Evolutionary conservation across 2,329 filamentous ascomycete species (phyloP), one percentile per base, ranked within the genome.

Genomic region (Fusarium nurragi): DNA sequence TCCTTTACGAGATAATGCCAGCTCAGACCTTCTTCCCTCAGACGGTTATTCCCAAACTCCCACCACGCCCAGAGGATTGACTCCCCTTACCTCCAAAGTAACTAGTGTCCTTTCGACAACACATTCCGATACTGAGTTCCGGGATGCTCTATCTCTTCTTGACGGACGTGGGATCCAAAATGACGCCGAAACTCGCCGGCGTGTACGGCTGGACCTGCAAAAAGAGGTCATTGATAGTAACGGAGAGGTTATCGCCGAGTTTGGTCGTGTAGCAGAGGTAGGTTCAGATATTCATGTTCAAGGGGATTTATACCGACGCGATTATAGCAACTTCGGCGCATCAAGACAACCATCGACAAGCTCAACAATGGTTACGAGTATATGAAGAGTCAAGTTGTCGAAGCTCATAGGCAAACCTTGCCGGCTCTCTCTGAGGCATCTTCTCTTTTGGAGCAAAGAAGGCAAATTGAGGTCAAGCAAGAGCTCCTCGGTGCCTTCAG

Each of bases 161-260:
- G 94, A 97, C 77, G 80, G 86, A 46, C 86, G 91, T 32, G 84
- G 84, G 1, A 77, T 93, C 14, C 80, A 84, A 53, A 97, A 97
- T 74, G 92, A 88, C 13, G 84, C 91, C 11, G 91, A 94, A 67
- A 90, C 89, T 4, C 86, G 95, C 48, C 88, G 94, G 7, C 89
- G 92, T 57, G 79, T 98, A 16, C 88, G 94, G 16, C 78, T 97
- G 2, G 89, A 96, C 74, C 84, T 97, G 2, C 93, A 98, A 75
- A 94, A 91, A 75, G 94, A 98, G 74, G 91, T 97, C 34, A 94
- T 98, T 54, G 88, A 94, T 66, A 93, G 91, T 78, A 97, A 98
- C 86, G 93, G 91, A 46, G 88, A 92, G 65, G 91, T 98, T 64
- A 88, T 98, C 57, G 83, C 87, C 51, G 93, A 97, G 74, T 98